Base-by-base conservation (phyloP, 768 basidiomycete species). In the Tylopilus vinaceipallidus region DNA sequence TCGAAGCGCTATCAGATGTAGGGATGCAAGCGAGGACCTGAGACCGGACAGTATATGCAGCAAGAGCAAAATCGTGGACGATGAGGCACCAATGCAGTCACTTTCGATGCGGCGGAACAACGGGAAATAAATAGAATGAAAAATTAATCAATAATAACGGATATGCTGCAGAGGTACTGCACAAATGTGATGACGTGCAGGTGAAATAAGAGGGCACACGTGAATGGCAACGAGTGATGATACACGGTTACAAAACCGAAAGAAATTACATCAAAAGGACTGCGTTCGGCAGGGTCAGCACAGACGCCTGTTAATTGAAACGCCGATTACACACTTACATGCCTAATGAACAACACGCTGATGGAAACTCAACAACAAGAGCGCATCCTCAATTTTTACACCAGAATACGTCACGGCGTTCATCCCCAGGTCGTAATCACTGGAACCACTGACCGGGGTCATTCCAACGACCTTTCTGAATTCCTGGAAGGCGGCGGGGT, bases 311-410 rank as follows among this genome's bases (percentile, higher is more conserved):
- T 23, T 34, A 43, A 3, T 24, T 39, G 26, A 54, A n/a, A 42
- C 26, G 35, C 33, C 12, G 20, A 29, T 39, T 16, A 56, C 58
- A 12, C 52, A 66, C 65, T 59, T 61, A 58, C 52, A 58, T 23
- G 53, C 40, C 73, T 71, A 82, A 52, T 78, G 82, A 56, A 80
- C 77, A 55, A 75, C 74, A 57, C 83, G 81, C 39, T 84, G 80
- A 60, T 86, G 83, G 72, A 91, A 91, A 64, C 81, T 82, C 54
- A 91, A 75, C 44, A 91, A 72, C 34, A 91, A 68, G 27, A 87
- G 68, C 4, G 88, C 88, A 58, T 91, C 88, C 66, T 89, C 88
- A 44, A 87, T 74, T 60, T 75, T 81, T 53, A 86, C 80, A 41
- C 82, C 82, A 50, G 74, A 77, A 52, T 67, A 75, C 36, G 60